These are phyloP conservation scores for Saturnispora diversa DNA, from an alignment of 805 yeast genomes.

Conservation along the genomic window DNA sequence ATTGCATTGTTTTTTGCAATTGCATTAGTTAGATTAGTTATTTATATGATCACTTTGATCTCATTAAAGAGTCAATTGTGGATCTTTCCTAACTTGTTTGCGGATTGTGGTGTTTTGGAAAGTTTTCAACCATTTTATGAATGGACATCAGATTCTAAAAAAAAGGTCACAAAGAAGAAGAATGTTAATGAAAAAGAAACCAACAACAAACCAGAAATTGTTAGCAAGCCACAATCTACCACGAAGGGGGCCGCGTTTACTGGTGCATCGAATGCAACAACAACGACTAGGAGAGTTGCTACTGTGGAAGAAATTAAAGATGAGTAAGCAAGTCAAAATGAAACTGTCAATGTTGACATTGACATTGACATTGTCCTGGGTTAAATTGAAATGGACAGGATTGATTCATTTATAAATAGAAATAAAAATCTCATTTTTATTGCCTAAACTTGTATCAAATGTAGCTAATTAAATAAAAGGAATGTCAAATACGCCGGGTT, in stretches of 20 bases:
- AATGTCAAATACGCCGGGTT: no score
- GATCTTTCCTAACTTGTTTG: conserved; percentile 94
- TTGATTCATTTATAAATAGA: no score
- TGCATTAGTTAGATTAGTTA: conserved; percentile 70
- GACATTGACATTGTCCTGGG: no score
- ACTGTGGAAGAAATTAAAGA: conserved; percentile 22
- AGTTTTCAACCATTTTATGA: conserved; percentile 87
- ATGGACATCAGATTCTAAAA: conserved; percentile 42
- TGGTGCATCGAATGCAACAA: conserved; percentile 2
- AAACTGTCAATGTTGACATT: no score
- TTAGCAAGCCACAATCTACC: no score
- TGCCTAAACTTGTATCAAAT: no score
- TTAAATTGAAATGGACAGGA: no score
- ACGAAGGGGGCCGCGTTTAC: no score
- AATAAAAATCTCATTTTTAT: no score
- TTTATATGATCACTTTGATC: conserved; percentile 54
- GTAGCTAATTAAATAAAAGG: no score
- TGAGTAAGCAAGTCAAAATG: conserved; percentile 7
- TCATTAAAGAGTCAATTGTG: conserved; percentile 72
- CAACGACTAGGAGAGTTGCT: conserved; percentile 20
- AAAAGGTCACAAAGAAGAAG: conserved; percentile 5
- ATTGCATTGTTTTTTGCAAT: conserved; percentile 66
- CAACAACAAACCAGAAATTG: background rate
- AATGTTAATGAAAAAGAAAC: background rate
- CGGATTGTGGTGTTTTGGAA: conserved; percentile 88